These are phyloP conservation scores for Panicum hallii DNA, from an alignment of 202 grass and related monocot species.

Conservation along the genomic window DNA sequence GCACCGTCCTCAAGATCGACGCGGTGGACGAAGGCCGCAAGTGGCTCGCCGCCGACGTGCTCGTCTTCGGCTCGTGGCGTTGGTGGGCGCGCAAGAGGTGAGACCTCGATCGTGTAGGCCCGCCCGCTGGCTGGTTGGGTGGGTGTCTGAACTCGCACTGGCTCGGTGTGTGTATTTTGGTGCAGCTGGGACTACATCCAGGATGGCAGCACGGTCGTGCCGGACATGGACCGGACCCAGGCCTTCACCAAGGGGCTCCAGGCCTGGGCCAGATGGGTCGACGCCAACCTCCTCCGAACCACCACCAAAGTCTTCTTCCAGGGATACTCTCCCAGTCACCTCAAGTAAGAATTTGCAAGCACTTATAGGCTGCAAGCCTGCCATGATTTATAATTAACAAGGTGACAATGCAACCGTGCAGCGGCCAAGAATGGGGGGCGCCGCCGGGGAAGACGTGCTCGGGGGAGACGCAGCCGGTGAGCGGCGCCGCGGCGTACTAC, in stretches of 20 bases:
- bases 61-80: slow-evolving; percentile 88
- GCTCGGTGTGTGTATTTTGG: background rate
- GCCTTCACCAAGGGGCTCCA: slow-evolving; percentile 73
- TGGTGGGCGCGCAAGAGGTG: slow-evolving; percentile 74
- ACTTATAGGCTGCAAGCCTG: slow-evolving; percentile 45
- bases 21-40: slow-evolving; percentile 43
- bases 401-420: slow-evolving; percentile 24
- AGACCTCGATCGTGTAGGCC: too few species aligned
- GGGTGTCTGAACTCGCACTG: too few species aligned
- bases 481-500: slow-evolving; percentile 46
- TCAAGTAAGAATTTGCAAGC: background rate
- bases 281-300: slow-evolving; percentile 58
- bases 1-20: slow-evolving; percentile 70
- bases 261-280: slow-evolving; percentile 84
- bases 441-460: slow-evolving; percentile 49
- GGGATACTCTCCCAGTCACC: slow-evolving; percentile 72
- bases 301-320: slow-evolving; percentile 76
- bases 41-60: slow-evolving; percentile 72
- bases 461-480: slow-evolving; percentile 69
- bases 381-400: background rate
- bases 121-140: too few species aligned
- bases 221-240: slow-evolving; percentile 76
- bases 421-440: slow-evolving; percentile 73
- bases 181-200: slow-evolving; percentile 88
- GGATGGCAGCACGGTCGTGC: slow-evolving; percentile 43